Evolutionary conservation across 441 rosid genomes (phyloP).

Genomic region (Mallotus repandus): DNA sequence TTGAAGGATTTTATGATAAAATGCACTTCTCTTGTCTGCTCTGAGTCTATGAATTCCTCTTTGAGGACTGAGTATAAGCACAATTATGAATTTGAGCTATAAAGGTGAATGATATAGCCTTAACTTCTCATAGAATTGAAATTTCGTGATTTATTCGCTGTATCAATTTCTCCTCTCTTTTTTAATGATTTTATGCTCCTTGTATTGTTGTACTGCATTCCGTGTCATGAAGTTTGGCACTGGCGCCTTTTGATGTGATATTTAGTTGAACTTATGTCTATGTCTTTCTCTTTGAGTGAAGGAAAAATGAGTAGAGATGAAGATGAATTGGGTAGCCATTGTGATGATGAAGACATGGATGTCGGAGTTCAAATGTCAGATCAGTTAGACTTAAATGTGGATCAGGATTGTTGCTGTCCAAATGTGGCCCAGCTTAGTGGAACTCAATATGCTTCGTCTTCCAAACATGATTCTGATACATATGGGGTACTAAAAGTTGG

Average conservation of each 20-base stretch:
- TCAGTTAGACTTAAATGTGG: constrained; percentile 12
- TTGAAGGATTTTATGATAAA: too few relatives aligned
- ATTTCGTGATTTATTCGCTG: not conserved
- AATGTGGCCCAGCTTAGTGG: constrained; percentile 2
- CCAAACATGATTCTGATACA: not conserved
- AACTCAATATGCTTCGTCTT: not conserved
- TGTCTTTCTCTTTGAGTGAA: not conserved
- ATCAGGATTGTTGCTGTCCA: constrained; percentile 9
- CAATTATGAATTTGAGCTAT: too few relatives aligned
- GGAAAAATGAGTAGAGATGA: constrained; percentile 14
- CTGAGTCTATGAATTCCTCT: too few relatives aligned
- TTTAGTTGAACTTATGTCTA: not conserved
- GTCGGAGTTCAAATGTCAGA: constrained; percentile 8
- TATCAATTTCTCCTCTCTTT: not conserved
- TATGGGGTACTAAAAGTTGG: constrained; percentile 15
- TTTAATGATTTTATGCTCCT: not conserved
- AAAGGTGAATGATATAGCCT: too few relatives aligned
- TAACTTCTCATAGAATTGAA: too few relatives aligned
- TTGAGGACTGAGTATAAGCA: too few relatives aligned
- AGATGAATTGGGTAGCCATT: constrained; percentile 2
- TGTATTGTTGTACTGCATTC: not conserved
- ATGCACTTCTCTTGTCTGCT: too few relatives aligned
- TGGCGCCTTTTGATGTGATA: not conserved
- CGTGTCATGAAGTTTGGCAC: not conserved
- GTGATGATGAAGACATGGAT: constrained; percentile 8